Evolutionary conservation across 805 yeast genomes (phyloP).

Genomic region (Lachancea meyersii): DNA sequence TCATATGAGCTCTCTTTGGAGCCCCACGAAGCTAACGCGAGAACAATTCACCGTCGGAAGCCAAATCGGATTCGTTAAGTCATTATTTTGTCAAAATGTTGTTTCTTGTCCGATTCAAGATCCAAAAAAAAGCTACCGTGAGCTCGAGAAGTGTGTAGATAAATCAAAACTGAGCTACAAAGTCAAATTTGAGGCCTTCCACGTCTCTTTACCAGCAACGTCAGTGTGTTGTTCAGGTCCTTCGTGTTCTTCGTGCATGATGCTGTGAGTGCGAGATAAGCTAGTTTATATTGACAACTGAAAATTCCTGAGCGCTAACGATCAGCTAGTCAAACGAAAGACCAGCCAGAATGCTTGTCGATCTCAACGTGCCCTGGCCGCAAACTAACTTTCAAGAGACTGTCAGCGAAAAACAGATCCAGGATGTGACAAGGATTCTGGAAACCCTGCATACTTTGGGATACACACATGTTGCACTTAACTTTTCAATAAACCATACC

Average conservation of each 20-base stretch:
- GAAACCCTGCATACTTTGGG: slow-evolving; percentile 54
- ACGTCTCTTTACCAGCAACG: too few relatives aligned
- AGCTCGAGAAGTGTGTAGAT: too few relatives aligned
- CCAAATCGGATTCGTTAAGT: too few relatives aligned
- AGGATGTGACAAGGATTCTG: slow-evolving; percentile 43
- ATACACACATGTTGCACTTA: slow-evolving; percentile 72
- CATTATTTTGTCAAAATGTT: too few relatives aligned
- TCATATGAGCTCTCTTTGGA: too few relatives aligned
- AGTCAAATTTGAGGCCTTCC: too few relatives aligned
- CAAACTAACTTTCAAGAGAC: slow-evolving; percentile 40
- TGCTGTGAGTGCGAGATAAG: not conserved
- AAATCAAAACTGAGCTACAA: too few relatives aligned
- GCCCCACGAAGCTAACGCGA: too few relatives aligned
- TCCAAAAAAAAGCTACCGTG: too few relatives aligned
- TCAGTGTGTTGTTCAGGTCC: not conserved
- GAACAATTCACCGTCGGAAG: too few relatives aligned
- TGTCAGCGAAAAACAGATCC: slow-evolving; percentile 40
- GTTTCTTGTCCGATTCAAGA: too few relatives aligned
- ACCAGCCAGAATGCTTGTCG: slow-evolving; percentile 43
- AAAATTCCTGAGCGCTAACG: not conserved
- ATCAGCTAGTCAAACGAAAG: not conserved
- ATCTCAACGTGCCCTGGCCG: slow-evolving; percentile 74
- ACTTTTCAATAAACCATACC: slow-evolving; percentile 49
- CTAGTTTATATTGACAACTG: not conserved
- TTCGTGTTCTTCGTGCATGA: not conserved